phyloP scores from a whole-genome alignment of 495 filamentous ascomycete genomes.

The Peziza echinospora region DNA sequence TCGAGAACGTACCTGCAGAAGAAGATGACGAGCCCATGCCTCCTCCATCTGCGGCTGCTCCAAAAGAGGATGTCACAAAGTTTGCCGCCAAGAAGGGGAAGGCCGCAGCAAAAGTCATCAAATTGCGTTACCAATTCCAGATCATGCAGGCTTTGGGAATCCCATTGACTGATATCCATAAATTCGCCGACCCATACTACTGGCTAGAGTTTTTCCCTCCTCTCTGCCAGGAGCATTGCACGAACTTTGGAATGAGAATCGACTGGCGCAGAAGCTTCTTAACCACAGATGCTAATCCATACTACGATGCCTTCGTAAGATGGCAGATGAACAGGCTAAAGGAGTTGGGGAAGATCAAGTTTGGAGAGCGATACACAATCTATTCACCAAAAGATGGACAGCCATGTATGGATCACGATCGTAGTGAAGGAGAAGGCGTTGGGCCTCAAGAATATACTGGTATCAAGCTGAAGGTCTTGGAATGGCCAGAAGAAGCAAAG shows the following conservation, averaged over 20 bases:
- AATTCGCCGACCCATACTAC: conserved; percentile 67
- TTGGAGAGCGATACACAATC: conserved; percentile 82
- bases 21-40: conserved; percentile 21
- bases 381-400: conserved; percentile 95
- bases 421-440: conserved; percentile 76
- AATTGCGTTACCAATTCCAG: conserved; percentile 71
- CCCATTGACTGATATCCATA: conserved; percentile 66
- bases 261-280: conserved; percentile 86
- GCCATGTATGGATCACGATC: conserved; percentile 94
- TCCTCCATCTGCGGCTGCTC: conserved; percentile 19
- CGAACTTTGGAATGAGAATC: conserved; percentile 62
- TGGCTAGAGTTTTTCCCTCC: conserved; percentile 83
- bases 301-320: conserved; percentile 84
- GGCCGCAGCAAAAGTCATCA: conserved; percentile 70
- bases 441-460: conserved; percentile 81
- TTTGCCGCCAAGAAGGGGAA: conserved; percentile 91
- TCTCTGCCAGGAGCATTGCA: conserved; percentile 57
- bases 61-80: conserved; percentile 57
- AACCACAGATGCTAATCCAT: conserved; percentile 91
- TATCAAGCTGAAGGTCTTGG: conserved; percentile 68
- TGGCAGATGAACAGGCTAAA: conserved; percentile 95
- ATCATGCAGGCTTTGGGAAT: conserved; percentile 75
- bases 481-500: conserved; percentile 56
- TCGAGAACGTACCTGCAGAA: conserved; percentile 49
- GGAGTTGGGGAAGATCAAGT: conserved; percentile 81